Percentiles rank a stretch among this genome's conserved stretches.
These are phyloP conservation scores for Miscanthus sacchariflorus DNA, from an alignment of 202 grass and related monocot species.

Conservation along the genomic window DNA sequence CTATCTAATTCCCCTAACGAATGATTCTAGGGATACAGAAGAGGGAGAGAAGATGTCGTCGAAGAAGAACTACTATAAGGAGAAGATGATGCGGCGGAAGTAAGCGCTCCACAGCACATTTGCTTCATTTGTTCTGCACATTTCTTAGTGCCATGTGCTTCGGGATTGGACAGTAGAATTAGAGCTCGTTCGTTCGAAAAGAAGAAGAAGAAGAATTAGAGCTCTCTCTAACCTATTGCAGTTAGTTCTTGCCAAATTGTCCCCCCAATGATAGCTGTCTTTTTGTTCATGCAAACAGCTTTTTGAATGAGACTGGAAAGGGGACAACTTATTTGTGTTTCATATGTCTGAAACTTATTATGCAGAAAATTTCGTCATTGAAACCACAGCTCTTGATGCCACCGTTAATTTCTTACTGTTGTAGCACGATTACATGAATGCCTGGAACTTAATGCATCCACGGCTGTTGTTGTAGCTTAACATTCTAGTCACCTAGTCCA, in stretches of 20 bases:
- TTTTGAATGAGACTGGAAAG: not conserved
- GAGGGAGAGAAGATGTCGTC: slow-evolving; percentile 64
- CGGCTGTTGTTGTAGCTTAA: not conserved
- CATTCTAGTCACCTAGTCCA: not conserved
- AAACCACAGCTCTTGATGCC: not conserved
- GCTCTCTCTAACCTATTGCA: not conserved
- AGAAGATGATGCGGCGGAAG: slow-evolving; percentile 88
- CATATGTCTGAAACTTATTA: not conserved
- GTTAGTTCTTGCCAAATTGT: not conserved
- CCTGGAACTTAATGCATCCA: not conserved
- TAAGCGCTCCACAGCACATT: slow-evolving; percentile 44
- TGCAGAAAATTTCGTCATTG: not conserved
- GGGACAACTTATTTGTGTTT: not conserved
- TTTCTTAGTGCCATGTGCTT: no score
- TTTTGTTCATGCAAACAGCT: not conserved
- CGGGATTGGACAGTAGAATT: not conserved
- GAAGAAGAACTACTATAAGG: slow-evolving; percentile 93
- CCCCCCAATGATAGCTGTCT: not conserved
- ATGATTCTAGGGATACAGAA: slow-evolving; percentile 10
- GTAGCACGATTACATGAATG: not conserved
- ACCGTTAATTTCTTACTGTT: not conserved
- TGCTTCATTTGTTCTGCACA: not conserved
- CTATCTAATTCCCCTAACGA: not conserved
- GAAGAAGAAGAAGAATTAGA: not conserved
- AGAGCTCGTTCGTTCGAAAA: no score